Conservation (phyloP, 2,329 filamentous ascomycete species). For the Hyphodiscus sp. region DNA sequence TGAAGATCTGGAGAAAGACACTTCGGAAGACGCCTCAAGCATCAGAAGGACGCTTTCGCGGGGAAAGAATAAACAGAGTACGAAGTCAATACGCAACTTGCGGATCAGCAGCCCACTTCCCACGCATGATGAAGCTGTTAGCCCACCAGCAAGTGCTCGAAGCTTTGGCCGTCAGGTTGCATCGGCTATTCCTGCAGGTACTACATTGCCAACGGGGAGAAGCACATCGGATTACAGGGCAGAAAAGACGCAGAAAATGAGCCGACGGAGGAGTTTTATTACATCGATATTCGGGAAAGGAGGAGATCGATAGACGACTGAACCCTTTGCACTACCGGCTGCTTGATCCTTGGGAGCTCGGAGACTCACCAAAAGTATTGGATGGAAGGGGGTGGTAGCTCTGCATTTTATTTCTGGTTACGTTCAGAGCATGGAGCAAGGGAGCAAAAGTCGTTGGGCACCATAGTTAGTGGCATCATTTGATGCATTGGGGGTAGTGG, state of each 20-base stretch:
- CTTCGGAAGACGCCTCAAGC: slow-evolving; percentile 5
- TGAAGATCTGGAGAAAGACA: slow-evolving; percentile 38
- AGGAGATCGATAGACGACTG: not conserved
- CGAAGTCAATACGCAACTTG: slow-evolving; percentile 30
- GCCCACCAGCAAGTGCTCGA: slow-evolving; percentile 11
- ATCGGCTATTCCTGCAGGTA: slow-evolving; percentile 16
- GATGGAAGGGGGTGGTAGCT: not conserved
- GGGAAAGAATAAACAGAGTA: slow-evolving; percentile 27
- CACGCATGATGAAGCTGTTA: slow-evolving; percentile 20
- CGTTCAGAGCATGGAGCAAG: slow-evolving; percentile 11
- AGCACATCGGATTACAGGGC: slow-evolving; percentile 19
- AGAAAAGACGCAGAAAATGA: slow-evolving; percentile 28
- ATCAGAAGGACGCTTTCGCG: slow-evolving; percentile 17
- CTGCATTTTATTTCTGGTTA: slow-evolving; percentile 1
- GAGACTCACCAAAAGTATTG: not conserved
- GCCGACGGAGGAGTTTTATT: slow-evolving; percentile 42
- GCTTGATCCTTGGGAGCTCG: not conserved
- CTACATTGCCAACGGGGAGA: slow-evolving; percentile 18
- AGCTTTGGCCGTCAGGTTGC: not conserved
- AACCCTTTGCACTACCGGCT: too few relatives aligned
- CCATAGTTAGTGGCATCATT: not conserved
- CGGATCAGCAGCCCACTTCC: slow-evolving; percentile 18
- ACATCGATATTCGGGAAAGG: slow-evolving; percentile 36
- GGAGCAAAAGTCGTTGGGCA: not conserved
- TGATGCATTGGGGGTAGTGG: not conserved